Base-by-base conservation (phyloP, 768 basidiomycete species). In the Exsudoporus frostii region DNA sequence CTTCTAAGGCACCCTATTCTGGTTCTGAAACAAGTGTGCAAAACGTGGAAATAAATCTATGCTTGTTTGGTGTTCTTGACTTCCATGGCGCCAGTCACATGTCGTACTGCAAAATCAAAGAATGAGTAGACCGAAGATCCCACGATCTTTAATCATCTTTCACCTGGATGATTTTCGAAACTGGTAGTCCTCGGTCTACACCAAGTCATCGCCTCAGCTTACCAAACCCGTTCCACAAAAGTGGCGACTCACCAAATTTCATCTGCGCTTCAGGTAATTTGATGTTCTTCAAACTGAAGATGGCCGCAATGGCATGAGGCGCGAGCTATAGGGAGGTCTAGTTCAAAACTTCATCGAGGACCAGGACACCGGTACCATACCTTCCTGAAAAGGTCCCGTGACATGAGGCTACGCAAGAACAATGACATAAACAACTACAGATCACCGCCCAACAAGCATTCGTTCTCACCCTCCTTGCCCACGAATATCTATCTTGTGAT, bases 221-320 rank as follows among this genome's bases (percentile, higher is more conserved):
- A 5, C 17, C 17, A 41, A 44, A 29, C 6, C 24, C 14, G 4
- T 15, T 32, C 7, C n/a, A n/a, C 19, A 6, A 24, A 30, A 38
- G 7, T 3, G 22, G 4, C 2, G 17, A 55, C 63, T 39, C 34
- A 63, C 63, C 55, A 53, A 39, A 56, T 32, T 27, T 45, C 50
- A 39, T 63, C 8, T 24, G 43, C 3, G 17, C 42, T 2, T 27
- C 37, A 22, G 48, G 22, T 30, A 62, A 57, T 10, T 17, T 1
- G 14, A 84, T 43, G 20, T 73, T 62, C 47, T 75, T 73, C 51
- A 80, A 65, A 30, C 67, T 67, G 51, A 83, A 75, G 38, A 85
- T 73, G 7, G 66, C 69, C 2, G 72, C 68, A 20, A 85, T 58
- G 22, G 80, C 70, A 27, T 65, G 64, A 25, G 79, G 74, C 4